Conservation (phyloP, 2,329 filamentous ascomycete genomes). For the Aureobasidium sp. region DNA sequence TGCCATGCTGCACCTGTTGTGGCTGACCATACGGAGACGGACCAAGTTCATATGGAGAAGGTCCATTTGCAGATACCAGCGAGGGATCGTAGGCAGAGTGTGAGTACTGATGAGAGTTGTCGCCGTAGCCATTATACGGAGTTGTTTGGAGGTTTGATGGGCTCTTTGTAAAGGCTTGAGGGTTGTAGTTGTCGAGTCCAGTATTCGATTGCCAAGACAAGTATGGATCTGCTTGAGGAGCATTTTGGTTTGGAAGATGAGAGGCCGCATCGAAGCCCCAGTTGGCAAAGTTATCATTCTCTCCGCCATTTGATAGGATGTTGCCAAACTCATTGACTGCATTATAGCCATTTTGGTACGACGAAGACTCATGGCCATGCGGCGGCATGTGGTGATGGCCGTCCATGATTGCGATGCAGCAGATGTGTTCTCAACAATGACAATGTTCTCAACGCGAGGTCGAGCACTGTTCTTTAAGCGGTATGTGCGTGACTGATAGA, state of each 20-base stretch:
- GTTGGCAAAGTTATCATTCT: slow-evolving; percentile 15
- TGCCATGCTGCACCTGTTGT: slow-evolving; percentile 20
- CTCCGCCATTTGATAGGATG: slow-evolving; percentile 8
- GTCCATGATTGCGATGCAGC: slow-evolving; percentile 10
- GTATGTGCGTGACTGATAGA: slow-evolving; percentile 5
- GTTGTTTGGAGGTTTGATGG: slow-evolving; percentile 13
- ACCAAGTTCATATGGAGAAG: background rate
- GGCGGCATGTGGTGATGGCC: slow-evolving; percentile 21
- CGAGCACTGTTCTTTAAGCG: slow-evolving; percentile 9
- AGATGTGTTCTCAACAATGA: background rate
- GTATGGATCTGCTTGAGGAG: slow-evolving; percentile 18
- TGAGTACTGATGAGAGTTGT: slow-evolving; percentile 14
- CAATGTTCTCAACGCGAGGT: background rate
- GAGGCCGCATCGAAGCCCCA: slow-evolving; percentile 15
- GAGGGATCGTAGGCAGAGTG: slow-evolving; percentile 17
- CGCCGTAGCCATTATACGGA: slow-evolving; percentile 21
- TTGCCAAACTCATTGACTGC: slow-evolving; percentile 18
- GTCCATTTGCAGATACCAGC: slow-evolving; percentile 7
- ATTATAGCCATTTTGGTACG: slow-evolving; percentile 21
- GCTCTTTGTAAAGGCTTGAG: slow-evolving; percentile 20
- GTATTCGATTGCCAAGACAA: slow-evolving; percentile 19
- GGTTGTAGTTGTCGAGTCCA: slow-evolving; percentile 20
- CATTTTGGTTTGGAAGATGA: slow-evolving; percentile 12
- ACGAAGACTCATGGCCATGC: slow-evolving; percentile 21
- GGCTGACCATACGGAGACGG: slow-evolving; percentile 15